phyloP scores from a whole-genome alignment of 352 stramenopile species.

The Pythium grandisporangium region DNA sequence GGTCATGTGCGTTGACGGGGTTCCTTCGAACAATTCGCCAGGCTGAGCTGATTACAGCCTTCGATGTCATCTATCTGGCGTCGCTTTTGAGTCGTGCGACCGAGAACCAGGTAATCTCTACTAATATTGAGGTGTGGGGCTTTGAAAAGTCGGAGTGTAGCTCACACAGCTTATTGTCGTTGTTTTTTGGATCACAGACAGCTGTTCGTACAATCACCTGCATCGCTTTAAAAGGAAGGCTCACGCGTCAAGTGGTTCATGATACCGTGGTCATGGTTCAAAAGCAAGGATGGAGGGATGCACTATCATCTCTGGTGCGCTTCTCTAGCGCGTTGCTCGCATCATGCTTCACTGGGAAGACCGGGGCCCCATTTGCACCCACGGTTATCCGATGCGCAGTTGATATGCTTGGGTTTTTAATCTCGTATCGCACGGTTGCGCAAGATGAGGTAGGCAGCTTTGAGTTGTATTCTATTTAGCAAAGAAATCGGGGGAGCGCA shows the following conservation, averaged over 20 bases:
- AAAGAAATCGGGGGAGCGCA: too few relatives aligned
- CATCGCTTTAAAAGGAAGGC: slow-evolving; percentile 1
- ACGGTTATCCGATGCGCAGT: slow-evolving; percentile 5
- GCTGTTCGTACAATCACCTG: slow-evolving; percentile 3
- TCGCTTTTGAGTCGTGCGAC: slow-evolving; percentile 47
- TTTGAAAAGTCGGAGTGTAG: not conserved
- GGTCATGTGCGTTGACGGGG: slow-evolving; percentile 33
- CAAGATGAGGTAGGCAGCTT: slow-evolving; percentile 41
- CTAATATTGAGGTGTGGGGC: not conserved
- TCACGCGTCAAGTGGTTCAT: slow-evolving; percentile 4
- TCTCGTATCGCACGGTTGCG: slow-evolving; percentile 7
- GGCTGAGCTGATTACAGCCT: slow-evolving; percentile 30
- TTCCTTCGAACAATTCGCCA: slow-evolving; percentile 37
- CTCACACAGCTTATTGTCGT: too few relatives aligned
- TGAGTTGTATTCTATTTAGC: not conserved
- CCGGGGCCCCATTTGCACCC: not conserved
- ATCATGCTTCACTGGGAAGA: slow-evolving; percentile 6
- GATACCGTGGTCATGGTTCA: slow-evolving; percentile 10
- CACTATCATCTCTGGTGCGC: slow-evolving; percentile 4
- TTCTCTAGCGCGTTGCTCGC: slow-evolving; percentile 10
- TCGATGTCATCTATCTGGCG: slow-evolving; percentile 57
- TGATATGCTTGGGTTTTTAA: slow-evolving; percentile 8
- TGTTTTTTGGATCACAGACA: not conserved
- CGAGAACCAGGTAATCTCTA: slow-evolving; percentile 41
- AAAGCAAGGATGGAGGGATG: slow-evolving; percentile 11